Conservation (phyloP, 257 asterid genomes). For the Forsythia suspensa region DNA sequence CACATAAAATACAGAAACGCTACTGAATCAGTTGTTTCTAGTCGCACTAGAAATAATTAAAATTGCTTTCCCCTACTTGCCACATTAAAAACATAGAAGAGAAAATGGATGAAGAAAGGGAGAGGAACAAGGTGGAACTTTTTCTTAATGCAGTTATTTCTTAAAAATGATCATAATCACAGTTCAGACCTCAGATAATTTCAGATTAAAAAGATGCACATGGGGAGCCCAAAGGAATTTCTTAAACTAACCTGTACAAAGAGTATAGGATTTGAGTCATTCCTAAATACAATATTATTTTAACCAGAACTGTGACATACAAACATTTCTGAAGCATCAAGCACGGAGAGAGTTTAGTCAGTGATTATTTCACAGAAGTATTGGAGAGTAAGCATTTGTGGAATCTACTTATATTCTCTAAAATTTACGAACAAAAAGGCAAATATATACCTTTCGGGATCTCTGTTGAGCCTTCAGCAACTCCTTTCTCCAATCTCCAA, state of each 20-base stretch:
- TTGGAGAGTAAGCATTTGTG: too few relatives aligned
- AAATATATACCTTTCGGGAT: slow-evolving; percentile 68
- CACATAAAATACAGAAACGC: neutral
- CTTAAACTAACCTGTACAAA: neutral
- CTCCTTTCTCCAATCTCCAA: slow-evolving; percentile 92
- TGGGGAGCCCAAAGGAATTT: neutral
- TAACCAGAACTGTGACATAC: neutral
- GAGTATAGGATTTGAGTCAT: neutral
- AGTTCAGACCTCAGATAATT: too few relatives aligned
- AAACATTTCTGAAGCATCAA: too few relatives aligned
- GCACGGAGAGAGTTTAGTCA: neutral
- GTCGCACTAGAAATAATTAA: neutral
- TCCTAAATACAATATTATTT: neutral
- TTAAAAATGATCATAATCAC: too few relatives aligned
- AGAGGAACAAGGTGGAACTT: neutral
- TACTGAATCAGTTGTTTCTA: neutral
- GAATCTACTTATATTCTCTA: neutral
- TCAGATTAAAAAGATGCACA: neutral
- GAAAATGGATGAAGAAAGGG: neutral
- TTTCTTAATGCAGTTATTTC: neutral
- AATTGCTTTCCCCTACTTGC: neutral
- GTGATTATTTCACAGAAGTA: too few relatives aligned
- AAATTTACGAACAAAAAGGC: neutral
- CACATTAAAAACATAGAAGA: neutral
- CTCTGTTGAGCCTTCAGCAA: slow-evolving; percentile 91